phyloP scores from a whole-genome alignment of 1,139 yeast species.

The Taphrina pruni region DNA sequence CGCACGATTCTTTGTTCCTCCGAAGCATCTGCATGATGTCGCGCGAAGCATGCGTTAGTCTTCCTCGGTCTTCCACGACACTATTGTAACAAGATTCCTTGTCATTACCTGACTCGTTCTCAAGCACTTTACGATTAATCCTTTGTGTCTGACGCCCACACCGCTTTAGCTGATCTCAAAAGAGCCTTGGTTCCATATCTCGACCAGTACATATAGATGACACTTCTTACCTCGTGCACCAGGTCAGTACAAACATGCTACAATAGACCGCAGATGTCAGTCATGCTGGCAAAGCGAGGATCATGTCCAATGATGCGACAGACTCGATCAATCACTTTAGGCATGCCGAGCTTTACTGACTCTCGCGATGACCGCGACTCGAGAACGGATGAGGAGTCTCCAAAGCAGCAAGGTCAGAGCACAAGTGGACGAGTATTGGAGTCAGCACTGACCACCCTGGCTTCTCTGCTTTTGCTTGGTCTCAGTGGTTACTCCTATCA shows the following conservation, averaged over 20 bases:
- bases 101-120: too few relatives aligned
- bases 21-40: too few relatives aligned
- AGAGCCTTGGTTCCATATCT: too few relatives aligned
- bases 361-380: constrained; percentile 13
- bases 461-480: constrained; percentile 74
- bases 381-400: not conserved
- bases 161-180: too few relatives aligned
- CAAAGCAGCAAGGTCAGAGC: constrained; percentile 4
- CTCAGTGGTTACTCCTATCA: constrained; percentile 76
- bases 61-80: not conserved
- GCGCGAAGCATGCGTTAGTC: not conserved
- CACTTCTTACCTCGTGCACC: not conserved
- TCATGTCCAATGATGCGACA: not conserved
- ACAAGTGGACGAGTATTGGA: constrained; percentile 56
- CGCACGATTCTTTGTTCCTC: too few relatives aligned
- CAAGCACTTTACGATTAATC: too few relatives aligned
- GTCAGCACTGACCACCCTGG: constrained; percentile 74
- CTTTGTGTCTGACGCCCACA: too few relatives aligned
- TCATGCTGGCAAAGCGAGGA: not conserved
- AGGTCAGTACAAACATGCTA: not conserved
- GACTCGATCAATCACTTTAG: constrained; percentile 27
- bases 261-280: not conserved
- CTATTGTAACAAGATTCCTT: not conserved
- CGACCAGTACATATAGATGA: not conserved
- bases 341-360: constrained; percentile 32